These are phyloP conservation scores for Cenchrus purpureus DNA, from an alignment of 176 grass and related monocot species.

Conservation along the genomic window DNA sequence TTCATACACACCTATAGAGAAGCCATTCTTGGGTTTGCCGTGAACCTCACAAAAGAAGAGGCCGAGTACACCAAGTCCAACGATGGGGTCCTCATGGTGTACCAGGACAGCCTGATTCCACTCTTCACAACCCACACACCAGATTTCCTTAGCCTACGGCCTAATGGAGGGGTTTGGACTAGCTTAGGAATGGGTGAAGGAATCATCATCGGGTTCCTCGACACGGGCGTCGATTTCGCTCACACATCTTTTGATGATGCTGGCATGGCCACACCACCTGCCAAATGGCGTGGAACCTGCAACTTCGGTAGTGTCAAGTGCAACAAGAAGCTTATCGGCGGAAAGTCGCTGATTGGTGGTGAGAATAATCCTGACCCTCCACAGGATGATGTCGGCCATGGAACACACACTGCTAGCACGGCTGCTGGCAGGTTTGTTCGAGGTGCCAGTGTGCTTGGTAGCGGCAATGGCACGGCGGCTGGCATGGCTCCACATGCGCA, in stretches of 20 bases:
- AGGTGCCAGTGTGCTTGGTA: slow-evolving; percentile 53
- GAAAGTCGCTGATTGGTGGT: neutral
- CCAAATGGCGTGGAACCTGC: slow-evolving; percentile 51
- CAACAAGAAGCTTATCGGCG: slow-evolving; percentile 62
- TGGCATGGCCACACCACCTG: slow-evolving; percentile 36
- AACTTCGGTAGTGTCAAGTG: slow-evolving; percentile 4
- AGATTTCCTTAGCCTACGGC: slow-evolving; percentile 41
- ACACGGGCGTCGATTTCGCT: slow-evolving; percentile 37
- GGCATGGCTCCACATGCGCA: slow-evolving; percentile 59
- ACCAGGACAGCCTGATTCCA: slow-evolving; percentile 22
- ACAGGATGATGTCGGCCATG: slow-evolving; percentile 44
- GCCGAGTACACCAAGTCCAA: slow-evolving; percentile 13
- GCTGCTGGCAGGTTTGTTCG: slow-evolving; percentile 44
- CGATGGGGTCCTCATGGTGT: slow-evolving; percentile 35
- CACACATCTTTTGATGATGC: slow-evolving; percentile 58
- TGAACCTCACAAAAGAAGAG: slow-evolving; percentile 41
- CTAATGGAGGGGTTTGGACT: slow-evolving; percentile 27
- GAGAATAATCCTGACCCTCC: neutral
- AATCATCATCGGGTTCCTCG: slow-evolving; percentile 48
- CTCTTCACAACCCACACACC: slow-evolving; percentile 58
- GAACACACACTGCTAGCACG: slow-evolving; percentile 55
- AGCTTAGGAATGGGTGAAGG: slow-evolving; percentile 52
- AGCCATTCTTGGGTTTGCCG: slow-evolving; percentile 43
- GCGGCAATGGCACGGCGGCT: slow-evolving; percentile 46
- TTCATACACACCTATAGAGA: slow-evolving; percentile 59